Evolutionary conservation across 768 basidiomycete genomes (phyloP).

Genomic region (Hygrophorus russula): DNA sequence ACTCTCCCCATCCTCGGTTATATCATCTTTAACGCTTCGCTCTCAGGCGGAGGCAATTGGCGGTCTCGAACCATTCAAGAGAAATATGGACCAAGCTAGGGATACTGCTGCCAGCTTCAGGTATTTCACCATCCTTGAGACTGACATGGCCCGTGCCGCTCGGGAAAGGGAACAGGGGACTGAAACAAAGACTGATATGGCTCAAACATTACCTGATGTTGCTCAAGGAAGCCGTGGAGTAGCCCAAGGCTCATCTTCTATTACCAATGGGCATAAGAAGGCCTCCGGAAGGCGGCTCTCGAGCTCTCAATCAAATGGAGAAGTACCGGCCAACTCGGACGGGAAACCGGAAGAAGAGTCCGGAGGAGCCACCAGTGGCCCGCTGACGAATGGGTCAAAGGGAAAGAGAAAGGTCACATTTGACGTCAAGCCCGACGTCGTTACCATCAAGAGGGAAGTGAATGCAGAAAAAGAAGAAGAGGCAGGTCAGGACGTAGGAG

Average conservation of each 20-base stretch:
- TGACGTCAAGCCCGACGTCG: constrained; percentile 48
- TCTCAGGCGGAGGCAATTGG: constrained; percentile 19
- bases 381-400: constrained; percentile 26
- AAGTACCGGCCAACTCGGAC: neutral
- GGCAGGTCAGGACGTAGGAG: constrained; percentile 27
- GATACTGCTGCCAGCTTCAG: constrained; percentile 36
- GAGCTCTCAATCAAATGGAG: neutral
- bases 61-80: constrained; percentile 26
- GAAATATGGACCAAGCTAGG: constrained; percentile 26
- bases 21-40: constrained; percentile 2
- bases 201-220: constrained; percentile 6
- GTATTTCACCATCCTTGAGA: constrained; percentile 32
- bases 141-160: constrained; percentile 27
- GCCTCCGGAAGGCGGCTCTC: constrained; percentile 10
- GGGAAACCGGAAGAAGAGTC: neutral
- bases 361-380: constrained; percentile 12
- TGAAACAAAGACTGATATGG: constrained; percentile 12
- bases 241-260: constrained; percentile 9
- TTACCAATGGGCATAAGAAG: constrained; percentile 12
- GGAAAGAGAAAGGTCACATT: constrained; percentile 66
- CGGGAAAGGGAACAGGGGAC: constrained; percentile 14
- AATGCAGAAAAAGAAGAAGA: constrained; percentile 13
- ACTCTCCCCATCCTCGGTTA: constrained; percentile 1
- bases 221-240: constrained; percentile 14
- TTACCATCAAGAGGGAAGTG: constrained; percentile 31